Conservation (phyloP, 2,329 filamentous ascomycete species). For the Botrytis byssoidea region DNA sequence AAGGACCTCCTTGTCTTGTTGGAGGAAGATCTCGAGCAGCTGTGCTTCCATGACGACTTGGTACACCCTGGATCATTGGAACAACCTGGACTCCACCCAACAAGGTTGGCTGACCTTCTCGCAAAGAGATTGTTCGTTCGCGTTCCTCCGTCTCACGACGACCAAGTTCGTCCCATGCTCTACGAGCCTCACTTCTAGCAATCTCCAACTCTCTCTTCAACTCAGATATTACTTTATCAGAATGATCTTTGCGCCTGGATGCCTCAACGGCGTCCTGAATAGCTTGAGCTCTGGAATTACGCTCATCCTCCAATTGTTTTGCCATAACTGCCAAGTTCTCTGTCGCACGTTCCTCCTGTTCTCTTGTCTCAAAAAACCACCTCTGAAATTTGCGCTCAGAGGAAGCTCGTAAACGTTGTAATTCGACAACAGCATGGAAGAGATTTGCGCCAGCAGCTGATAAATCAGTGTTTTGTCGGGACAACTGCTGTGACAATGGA, state of each 20-base stretch:
- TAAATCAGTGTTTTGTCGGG: slow-evolving; percentile 93
- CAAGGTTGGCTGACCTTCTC: slow-evolving; percentile 82
- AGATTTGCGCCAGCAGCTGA: slow-evolving; percentile 95
- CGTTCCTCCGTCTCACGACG: slow-evolving; percentile 90
- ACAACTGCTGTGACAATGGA: slow-evolving; percentile 81
- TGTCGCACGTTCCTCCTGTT: slow-evolving; percentile 80
- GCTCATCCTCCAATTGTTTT: slow-evolving; percentile 69
- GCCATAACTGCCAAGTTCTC: slow-evolving; percentile 83
- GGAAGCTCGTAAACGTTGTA: slow-evolving; percentile 88
- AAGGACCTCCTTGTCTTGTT: slow-evolving; percentile 47
- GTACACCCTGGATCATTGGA: slow-evolving; percentile 76
- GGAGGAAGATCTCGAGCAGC: slow-evolving; percentile 42
- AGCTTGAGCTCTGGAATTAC: slow-evolving; percentile 65
- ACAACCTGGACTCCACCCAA: slow-evolving; percentile 94
- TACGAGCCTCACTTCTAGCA: slow-evolving; percentile 90
- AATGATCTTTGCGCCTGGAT: slow-evolving; percentile 65
- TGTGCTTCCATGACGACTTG: slow-evolving; percentile 53
- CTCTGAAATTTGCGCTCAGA: slow-evolving; percentile 97
- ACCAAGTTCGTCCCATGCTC: slow-evolving; percentile 96
- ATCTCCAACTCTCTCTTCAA: slow-evolving; percentile 92
- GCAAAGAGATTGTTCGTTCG: slow-evolving; percentile 79
- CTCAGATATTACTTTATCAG: slow-evolving; percentile 78
- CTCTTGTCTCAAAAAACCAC: slow-evolving; percentile 95
- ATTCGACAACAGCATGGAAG: slow-evolving; percentile 94
- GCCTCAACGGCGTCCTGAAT: slow-evolving; percentile 64